phyloP scores from a whole-genome alignment of 148 eudicot species.

The Talinum fruticosum region DNA sequence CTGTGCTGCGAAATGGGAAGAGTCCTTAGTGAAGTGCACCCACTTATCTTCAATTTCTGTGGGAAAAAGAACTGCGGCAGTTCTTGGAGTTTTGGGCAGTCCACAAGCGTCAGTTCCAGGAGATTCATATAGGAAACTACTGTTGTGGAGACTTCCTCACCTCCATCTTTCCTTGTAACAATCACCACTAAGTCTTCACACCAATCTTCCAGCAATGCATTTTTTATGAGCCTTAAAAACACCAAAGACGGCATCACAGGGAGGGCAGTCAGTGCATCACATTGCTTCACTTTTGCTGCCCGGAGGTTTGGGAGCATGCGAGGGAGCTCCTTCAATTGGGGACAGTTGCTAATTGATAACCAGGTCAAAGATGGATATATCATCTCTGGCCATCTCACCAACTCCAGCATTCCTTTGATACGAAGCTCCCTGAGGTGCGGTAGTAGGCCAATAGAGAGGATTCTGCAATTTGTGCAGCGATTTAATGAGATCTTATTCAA shows the following conservation, averaged over 20 bases:
- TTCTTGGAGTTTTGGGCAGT: slow-evolving; percentile 23
- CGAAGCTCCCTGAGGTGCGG: slow-evolving; percentile 18
- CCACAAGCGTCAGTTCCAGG: slow-evolving; percentile 13
- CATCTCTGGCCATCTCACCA: slow-evolving; percentile 24
- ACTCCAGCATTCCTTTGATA: slow-evolving; percentile 31
- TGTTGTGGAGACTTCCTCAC: not conserved
- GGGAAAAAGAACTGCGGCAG: slow-evolving; percentile 22
- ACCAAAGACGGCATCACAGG: slow-evolving; percentile 14
- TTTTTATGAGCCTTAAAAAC: slow-evolving; percentile 19
- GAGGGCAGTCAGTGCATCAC: slow-evolving; percentile 25
- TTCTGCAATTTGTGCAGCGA: slow-evolving; percentile 22
- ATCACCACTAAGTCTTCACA: not conserved
- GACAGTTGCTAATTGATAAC: slow-evolving; percentile 27
- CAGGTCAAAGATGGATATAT: slow-evolving; percentile 5
- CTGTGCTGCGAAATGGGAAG: slow-evolving; percentile 17
- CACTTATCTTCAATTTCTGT: slow-evolving; percentile 30
- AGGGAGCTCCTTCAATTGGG: slow-evolving; percentile 24
- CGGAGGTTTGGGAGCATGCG: slow-evolving; percentile 15
- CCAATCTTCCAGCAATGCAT: slow-evolving; percentile 20
- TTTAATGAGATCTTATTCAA: slow-evolving; percentile 15
- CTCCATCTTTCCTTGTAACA: not conserved
- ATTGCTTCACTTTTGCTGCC: slow-evolving; percentile 30
- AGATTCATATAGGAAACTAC: not conserved
- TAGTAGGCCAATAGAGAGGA: slow-evolving; percentile 26
- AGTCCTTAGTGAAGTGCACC: slow-evolving; percentile 22